Conservation (phyloP, 202 grass and related monocot genomes). For the Panicum virgatum region DNA sequence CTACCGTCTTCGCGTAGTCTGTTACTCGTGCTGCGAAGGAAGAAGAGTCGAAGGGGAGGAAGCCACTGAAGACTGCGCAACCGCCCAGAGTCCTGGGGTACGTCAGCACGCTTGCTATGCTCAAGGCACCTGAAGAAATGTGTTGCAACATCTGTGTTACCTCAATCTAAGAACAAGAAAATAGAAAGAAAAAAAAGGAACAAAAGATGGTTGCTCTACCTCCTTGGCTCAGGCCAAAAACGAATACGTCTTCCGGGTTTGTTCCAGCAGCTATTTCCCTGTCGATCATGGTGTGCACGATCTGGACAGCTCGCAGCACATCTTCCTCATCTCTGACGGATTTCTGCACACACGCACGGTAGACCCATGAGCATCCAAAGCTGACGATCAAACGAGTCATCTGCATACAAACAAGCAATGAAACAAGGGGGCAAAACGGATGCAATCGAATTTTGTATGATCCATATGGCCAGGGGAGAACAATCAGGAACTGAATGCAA, state of each 20-base stretch:
- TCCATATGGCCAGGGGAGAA: too few relatives aligned
- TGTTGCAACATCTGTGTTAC: neutral
- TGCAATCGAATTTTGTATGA: too few relatives aligned
- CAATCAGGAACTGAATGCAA: too few relatives aligned
- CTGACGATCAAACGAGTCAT: neutral
- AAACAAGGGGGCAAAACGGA: too few relatives aligned
- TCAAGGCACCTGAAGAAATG: slow-evolving; percentile 44
- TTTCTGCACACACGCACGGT: slow-evolving; percentile 38
- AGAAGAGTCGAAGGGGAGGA: slow-evolving; percentile 47
- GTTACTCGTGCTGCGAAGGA: slow-evolving; percentile 44
- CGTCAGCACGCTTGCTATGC: slow-evolving; percentile 56
- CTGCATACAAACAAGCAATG: too few relatives aligned
- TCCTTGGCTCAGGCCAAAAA: slow-evolving; percentile 71
- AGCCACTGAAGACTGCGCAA: slow-evolving; percentile 70
- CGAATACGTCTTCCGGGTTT: slow-evolving; percentile 49
- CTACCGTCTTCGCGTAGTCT: slow-evolving; percentile 53
- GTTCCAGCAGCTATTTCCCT: slow-evolving; percentile 47
- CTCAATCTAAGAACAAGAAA: too few relatives aligned
- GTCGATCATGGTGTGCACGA: slow-evolving; percentile 60
- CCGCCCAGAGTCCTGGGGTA: slow-evolving; percentile 60
- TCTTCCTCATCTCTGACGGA: slow-evolving; percentile 56
- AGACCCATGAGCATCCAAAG: neutral
- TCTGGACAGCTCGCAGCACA: slow-evolving; percentile 52
- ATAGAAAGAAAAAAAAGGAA: neutral
- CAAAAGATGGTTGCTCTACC: slow-evolving; percentile 27